A percentile compares a stretch with the other conserved stretches of the same genome.
These are phyloP conservation scores for Colletotrichum echinochloae DNA, from an alignment of 2,329 filamentous ascomycete species.

Conservation along the genomic window DNA sequence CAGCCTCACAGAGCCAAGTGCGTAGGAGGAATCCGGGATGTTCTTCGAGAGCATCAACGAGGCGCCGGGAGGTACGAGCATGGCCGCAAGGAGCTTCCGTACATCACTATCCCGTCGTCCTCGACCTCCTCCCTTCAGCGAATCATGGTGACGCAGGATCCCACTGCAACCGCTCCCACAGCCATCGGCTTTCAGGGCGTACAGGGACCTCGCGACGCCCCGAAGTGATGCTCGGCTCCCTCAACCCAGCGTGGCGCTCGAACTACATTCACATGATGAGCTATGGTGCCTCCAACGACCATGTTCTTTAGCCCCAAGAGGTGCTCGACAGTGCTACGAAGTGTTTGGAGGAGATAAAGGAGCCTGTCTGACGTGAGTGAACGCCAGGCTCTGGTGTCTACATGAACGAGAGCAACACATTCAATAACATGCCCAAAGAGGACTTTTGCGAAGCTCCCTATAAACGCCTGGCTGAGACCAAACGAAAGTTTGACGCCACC, in stretches of 20 bases:
- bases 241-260: slow-evolving; percentile 60
- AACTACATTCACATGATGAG: slow-evolving; percentile 52
- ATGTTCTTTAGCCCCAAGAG: slow-evolving; percentile 41
- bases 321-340: slow-evolving; percentile 43
- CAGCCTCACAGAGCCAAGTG: slow-evolving; percentile 8
- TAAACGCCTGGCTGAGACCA: slow-evolving; percentile 44
- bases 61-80: background rate
- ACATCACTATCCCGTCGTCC: slow-evolving; percentile 17
- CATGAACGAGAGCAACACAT: slow-evolving; percentile 49
- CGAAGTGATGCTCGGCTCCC: slow-evolving; percentile 43
- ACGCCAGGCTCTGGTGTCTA: slow-evolving; percentile 45
- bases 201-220: slow-evolving; percentile 19
- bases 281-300: slow-evolving; percentile 18
- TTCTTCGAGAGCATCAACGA: slow-evolving; percentile 30
- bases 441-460: slow-evolving; percentile 49
- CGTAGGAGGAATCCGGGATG: slow-evolving; percentile 18
- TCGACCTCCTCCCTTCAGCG: slow-evolving; percentile 31
- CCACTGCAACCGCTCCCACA: slow-evolving; percentile 13
- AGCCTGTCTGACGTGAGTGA: slow-evolving; percentile 46
- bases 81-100: slow-evolving; percentile 35
- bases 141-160: background rate
- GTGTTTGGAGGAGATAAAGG: slow-evolving; percentile 45
- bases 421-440: slow-evolving; percentile 47
- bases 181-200: slow-evolving; percentile 40
- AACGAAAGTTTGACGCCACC: slow-evolving; percentile 48